Base-by-base conservation (phyloP, 306 rosid genomes). In the Begonia loranthoides region DNA sequence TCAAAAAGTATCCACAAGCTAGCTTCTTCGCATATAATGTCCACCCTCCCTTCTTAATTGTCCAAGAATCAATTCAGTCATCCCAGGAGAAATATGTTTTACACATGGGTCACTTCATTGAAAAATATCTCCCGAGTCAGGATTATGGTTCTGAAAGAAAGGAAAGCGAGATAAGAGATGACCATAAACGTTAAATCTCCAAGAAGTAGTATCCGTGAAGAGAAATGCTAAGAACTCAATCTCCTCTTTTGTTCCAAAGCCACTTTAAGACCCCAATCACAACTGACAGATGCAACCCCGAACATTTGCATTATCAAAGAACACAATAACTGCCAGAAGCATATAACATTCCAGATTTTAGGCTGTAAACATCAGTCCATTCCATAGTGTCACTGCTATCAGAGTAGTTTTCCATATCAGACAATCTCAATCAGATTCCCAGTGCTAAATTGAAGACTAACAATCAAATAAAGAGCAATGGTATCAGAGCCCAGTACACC, bases 1-100 rank as follows among this genome's bases (percentile, higher is more conserved):
- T 62, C 76, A 58, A 66, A 71, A 62, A 49, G 76, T 72, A 66
- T 75, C 70, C 47, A 43, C 47, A 11, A 43, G 47, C 14, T 49
- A 59, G 55, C 73, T 67, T 70, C 68, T 66, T 54, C 58, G 64
- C 62, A 57, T 55, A 2, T 71, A 70, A 49, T 28, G 63, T 36
- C 65, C 55, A 36, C 68, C 61, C 45, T 63, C 62, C 61, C 65
- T 67, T 66, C 81, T 63, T 59, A 77, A 56, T 49, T 72, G 57
- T 59, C 75, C 77, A 53, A 40, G 45, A 28, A 28, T 28, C 8
- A 28, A 4, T 28, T 28, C 36, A 28, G 36, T 28, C 36, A 28
- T 28, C 7, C 3, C 36, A 28, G 36, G 36, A 5, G 8, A 28
- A 28, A 28, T 28, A 28, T 28, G 36, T 28, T 28, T 28, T 28